Evolutionary conservation across 2,329 filamentous ascomycete species (phyloP).

Genomic region (Aspergillus sp.): DNA sequence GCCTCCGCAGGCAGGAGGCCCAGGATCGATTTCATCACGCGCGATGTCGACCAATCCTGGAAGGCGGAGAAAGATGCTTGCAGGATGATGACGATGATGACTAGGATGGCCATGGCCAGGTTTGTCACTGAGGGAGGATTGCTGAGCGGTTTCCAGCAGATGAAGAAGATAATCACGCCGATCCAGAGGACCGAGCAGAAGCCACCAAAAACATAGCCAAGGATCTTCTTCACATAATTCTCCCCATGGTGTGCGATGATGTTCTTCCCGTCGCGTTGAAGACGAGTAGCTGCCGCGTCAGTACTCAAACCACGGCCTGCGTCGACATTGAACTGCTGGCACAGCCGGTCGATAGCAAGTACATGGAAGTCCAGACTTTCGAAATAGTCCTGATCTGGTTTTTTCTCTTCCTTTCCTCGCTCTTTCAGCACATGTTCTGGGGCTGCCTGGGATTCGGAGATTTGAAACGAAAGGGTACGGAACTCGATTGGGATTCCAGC

Average conservation of each 20-base stretch:
- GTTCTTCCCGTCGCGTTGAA: slow-evolving; percentile 67
- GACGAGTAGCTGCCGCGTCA: slow-evolving; percentile 57
- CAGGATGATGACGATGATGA: slow-evolving; percentile 70
- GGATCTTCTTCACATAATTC: slow-evolving; percentile 58
- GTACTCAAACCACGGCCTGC: slow-evolving; percentile 60
- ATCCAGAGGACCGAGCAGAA: slow-evolving; percentile 74
- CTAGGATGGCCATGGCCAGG: slow-evolving; percentile 69
- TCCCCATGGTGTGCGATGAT: slow-evolving; percentile 67
- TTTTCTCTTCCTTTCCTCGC: slow-evolving; percentile 27
- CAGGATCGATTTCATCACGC: slow-evolving; percentile 78
- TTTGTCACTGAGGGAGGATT: slow-evolving; percentile 70
- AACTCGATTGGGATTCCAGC: slow-evolving; percentile 39
- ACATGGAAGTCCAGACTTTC: slow-evolving; percentile 69
- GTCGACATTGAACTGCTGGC: slow-evolving; percentile 62
- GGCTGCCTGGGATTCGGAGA: slow-evolving; percentile 40
- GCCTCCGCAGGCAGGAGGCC: slow-evolving; percentile 74
- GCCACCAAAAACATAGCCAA: slow-evolving; percentile 75
- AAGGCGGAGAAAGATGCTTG: slow-evolving; percentile 70
- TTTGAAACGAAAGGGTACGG: slow-evolving; percentile 42
- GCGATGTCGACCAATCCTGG: slow-evolving; percentile 74
- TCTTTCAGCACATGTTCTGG: slow-evolving; percentile 28
- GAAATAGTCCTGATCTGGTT: slow-evolving; percentile 52
- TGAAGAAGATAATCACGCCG: slow-evolving; percentile 71
- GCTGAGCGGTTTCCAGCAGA: slow-evolving; percentile 75
- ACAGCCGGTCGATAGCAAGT: slow-evolving; percentile 58